Base-by-base conservation (phyloP, 176 grass and related monocot genomes). In the Oryza glumipatula region DNA sequence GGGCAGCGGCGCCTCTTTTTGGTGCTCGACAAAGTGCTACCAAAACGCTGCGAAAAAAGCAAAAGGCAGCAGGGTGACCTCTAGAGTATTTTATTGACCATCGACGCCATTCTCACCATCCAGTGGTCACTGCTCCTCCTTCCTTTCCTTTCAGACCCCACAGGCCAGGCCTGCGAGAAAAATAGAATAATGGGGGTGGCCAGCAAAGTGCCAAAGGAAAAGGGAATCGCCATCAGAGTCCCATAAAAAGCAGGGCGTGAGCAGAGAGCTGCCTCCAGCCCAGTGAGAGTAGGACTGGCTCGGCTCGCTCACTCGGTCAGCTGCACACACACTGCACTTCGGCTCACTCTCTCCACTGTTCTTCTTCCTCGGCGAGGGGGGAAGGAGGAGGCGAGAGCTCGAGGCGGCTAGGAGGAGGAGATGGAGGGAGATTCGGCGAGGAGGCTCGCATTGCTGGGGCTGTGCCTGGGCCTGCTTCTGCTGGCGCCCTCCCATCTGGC, bases 161-260 rank as follows among this genome's bases (percentile, higher is more conserved):
- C 35, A 39, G 38, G 6, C 4, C 45, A 6, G 28, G 16, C 22
- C 74, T 72, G 68, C 41, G 15, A 76, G 28, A 68, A 72, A 44
- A 44, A 32, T 51, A 80, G 76, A 76, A 64, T 75, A 85, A 33
- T 41, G 39, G 14, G 35, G 78, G 73, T 83, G 80, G 77, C 78
- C 70, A 87, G 83, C 88, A 86, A 85, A 87, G 86, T 58, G 91
- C 81, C 94, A 91, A 94, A 94, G 86, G 80, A 86, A 92, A 96
- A 78, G 86, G 94, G 94, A 86, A 99, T 99, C 91, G 38, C 43
- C 72, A 67, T 82, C 72, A 81, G 17, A 49, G 35, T 81, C 80
- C 76, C 84, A 92, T 88, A 92, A 95, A 92, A 88, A 54, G 90
- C 90, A 74, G 81, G 75, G 83, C 76, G 85, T 83, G 90, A 86